These are phyloP conservation scores for Volvariella surrecta DNA, from an alignment of 1,284 basidiomycete species.

Conservation along the genomic window DNA sequence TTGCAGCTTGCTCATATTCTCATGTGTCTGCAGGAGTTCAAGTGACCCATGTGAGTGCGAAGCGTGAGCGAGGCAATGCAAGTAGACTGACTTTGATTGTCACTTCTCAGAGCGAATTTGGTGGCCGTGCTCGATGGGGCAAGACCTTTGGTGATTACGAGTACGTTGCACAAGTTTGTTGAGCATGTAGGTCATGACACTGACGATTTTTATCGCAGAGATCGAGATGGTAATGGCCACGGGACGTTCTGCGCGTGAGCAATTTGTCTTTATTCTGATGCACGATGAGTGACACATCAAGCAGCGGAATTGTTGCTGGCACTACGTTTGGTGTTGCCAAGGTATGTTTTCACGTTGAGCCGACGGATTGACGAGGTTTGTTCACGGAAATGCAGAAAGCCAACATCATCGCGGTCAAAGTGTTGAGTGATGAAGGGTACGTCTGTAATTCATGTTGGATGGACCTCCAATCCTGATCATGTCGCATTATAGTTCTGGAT, in stretches of 20 bases:
- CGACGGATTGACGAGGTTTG: background rate
- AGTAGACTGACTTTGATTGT: too few relatives aligned
- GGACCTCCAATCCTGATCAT: background rate
- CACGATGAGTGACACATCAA: background rate
- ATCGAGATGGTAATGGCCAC: constrained; percentile 49
- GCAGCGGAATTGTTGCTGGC: constrained; percentile 36
- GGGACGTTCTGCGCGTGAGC: constrained; percentile 33
- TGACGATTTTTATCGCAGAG: constrained; percentile 28
- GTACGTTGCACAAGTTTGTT: constrained; percentile 6
- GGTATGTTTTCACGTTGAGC: constrained; percentile 6
- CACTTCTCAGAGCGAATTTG: constrained; percentile 40
- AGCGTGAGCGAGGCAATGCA: background rate
- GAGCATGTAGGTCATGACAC: background rate
- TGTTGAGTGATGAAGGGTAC: constrained; percentile 42
- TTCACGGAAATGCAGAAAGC: constrained; percentile 13
- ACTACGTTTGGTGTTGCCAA: constrained; percentile 65
- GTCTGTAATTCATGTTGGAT: background rate
- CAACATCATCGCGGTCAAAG: constrained; percentile 63
- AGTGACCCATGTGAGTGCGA: constrained; percentile 15
- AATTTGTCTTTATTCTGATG: background rate
- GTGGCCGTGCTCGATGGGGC: constrained; percentile 62
- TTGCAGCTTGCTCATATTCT: too few relatives aligned
- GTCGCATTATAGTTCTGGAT: background rate
- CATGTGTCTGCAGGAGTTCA: constrained; percentile 13
- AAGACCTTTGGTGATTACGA: constrained; percentile 32